phyloP scores from a whole-genome alignment of 2,329 filamentous ascomycete species.

The Cladosporium sp. region DNA sequence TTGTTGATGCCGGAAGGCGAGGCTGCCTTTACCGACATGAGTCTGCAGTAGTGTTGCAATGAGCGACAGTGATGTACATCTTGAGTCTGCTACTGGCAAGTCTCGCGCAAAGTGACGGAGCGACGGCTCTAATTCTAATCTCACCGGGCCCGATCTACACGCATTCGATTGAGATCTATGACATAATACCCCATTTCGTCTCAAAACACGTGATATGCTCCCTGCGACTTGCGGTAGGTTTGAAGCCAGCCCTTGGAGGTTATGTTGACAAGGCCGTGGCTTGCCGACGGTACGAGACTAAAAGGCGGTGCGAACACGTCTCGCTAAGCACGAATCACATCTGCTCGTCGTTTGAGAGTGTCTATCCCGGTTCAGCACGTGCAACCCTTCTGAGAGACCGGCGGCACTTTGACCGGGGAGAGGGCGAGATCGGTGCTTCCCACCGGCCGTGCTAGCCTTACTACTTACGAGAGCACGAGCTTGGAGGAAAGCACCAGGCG shows the following conservation, averaged over 20 bases:
- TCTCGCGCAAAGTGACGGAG: not conserved
- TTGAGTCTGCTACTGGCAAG: not conserved
- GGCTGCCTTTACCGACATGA: conserved; percentile 22
- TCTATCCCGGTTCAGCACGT: not conserved
- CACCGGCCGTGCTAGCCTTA: not conserved
- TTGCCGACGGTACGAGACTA: no score
- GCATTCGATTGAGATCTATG: not conserved
- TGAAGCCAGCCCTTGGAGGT: no score
- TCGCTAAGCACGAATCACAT: no score
- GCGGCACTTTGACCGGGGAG: not conserved
- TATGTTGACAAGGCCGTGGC: no score
- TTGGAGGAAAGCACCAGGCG: not conserved
- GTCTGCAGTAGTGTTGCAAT: not conserved
- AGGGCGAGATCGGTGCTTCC: not conserved
- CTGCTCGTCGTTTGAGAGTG: no score
- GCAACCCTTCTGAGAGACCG: not conserved
- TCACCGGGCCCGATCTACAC: not conserved
- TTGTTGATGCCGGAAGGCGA: conserved; percentile 18
- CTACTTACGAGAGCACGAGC: not conserved
- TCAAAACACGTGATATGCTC: not conserved
- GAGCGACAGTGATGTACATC: conserved; percentile 14
- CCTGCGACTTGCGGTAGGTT: no score
- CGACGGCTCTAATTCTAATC: conserved; percentile 8
- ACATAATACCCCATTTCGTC: not conserved
- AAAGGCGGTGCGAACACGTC: no score